Evolutionary conservation across 306 rosid genomes (phyloP).

Genomic region (Begonia fuchsioides): DNA sequence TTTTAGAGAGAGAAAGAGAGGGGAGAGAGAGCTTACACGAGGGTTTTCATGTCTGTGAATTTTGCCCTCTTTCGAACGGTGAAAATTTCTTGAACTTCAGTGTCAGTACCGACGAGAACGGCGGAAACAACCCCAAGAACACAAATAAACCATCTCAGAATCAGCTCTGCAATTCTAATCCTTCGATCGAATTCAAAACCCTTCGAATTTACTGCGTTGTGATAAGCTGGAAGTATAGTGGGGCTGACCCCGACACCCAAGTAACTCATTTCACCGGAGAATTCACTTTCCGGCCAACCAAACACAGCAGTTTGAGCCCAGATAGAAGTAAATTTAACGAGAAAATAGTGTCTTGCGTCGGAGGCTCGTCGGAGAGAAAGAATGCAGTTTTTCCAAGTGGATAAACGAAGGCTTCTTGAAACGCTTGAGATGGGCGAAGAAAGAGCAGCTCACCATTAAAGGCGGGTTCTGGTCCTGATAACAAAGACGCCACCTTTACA

Average conservation of each 20-base stretch:
- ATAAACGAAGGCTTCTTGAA: no score
- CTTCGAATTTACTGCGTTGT: slow-evolving; percentile 22
- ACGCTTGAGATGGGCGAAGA: no score
- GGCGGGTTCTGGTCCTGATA: no score
- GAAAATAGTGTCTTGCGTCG: no score
- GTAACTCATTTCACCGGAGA: slow-evolving; percentile 38
- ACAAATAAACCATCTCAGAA: slow-evolving; percentile 47
- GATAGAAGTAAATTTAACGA: no score
- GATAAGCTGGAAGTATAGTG: slow-evolving; percentile 54
- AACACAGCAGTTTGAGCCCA: not conserved
- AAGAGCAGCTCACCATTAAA: no score
- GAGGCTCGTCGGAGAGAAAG: no score
- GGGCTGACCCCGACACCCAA: slow-evolving; percentile 75
- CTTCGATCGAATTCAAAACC: slow-evolving; percentile 40
- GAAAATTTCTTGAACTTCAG: slow-evolving; percentile 53
- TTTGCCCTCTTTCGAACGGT: slow-evolving; percentile 55
- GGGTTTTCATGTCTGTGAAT: slow-evolving; percentile 73
- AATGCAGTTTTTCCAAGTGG: no score
- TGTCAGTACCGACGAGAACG: slow-evolving; percentile 74
- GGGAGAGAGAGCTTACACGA: slow-evolving; percentile 39
- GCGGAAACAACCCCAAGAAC: slow-evolving; percentile 48
- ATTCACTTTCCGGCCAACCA: slow-evolving; percentile 6
- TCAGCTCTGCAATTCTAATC: slow-evolving; percentile 54
- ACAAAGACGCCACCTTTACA: no score
- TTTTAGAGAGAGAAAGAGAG: no score